Evolutionary conservation across 163 green algal genomes (phyloP), one percentile per base, ranked within the genome.

Genomic region (Smithsoniella earleae): DNA sequence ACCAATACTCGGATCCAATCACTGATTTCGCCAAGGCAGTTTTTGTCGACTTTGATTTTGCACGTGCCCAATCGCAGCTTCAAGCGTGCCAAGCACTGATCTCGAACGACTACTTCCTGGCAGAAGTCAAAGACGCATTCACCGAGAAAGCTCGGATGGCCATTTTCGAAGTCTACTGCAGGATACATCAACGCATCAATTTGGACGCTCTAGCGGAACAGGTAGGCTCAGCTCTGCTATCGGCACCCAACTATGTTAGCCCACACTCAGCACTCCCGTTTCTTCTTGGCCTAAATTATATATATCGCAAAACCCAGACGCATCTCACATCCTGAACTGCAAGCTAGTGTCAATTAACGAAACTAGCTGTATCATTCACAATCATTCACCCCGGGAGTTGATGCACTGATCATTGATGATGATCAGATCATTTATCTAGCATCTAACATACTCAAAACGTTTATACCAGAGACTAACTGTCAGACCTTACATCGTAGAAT

Each of bases 11-110:
- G 66, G 94, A 99, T 84, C 90, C 94, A 8, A 82, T 98, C 73
- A 97, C 90, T 22, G 83, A 96, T 75, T 98, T 99, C 80, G 74
- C 98, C 66, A 82, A 92, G 74, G 88, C 77, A 75, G 83, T 99
- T 36, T 97, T 93, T 77, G 85, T 96, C 30, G 76, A 96, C 44
- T 96, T 92, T 75, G 94, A 99, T 82, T 98, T 99, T 82, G 90
- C 97, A 34, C 88, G 88, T 20, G 93, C 93, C n/a, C 92, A 92
- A 81, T 75, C 91, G 77, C 89, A 91, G 79, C 90, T 98, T 44
- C 78, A 84, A 46, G 80, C 90, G 79, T 96, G 90, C 78, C 88
- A 95, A 74, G 77, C 80, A 43, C 79, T 95, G 55, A 84, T 97
- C 25, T 89, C 91, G 52, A 91, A 89, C 75, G 93, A 97, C 81